Conservation (phyloP, 495 filamentous ascomycete species). For the Xylaria flabelliformis region DNA sequence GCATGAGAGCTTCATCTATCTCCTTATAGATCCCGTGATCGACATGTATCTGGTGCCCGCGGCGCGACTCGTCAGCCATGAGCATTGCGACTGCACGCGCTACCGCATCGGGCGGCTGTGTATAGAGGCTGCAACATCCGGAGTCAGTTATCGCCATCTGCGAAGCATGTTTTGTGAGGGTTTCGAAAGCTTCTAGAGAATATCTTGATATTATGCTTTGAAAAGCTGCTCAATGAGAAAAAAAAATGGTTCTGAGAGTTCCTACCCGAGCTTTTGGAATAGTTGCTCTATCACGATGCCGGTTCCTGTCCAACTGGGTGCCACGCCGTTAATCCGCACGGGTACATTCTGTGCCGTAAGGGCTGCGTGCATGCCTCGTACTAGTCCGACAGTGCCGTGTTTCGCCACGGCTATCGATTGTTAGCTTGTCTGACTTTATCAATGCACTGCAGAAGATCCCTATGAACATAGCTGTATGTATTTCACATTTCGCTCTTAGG, state of each 20-base stretch:
- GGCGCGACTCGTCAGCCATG: constrained; percentile 42
- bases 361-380: constrained; percentile 39
- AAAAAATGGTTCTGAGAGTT: too few species aligned
- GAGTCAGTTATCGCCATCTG: too few species aligned
- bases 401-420: constrained; percentile 36
- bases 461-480: not conserved
- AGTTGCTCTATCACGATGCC: constrained; percentile 41
- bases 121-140: constrained; percentile 6
- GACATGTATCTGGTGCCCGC: constrained; percentile 50
- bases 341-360: constrained; percentile 20
- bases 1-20: constrained; percentile 41
- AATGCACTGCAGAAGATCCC: not conserved
- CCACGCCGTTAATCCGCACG: constrained; percentile 50
- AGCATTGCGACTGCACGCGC: constrained; percentile 47
- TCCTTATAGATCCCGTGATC: constrained; percentile 48
- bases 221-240: too few species aligned
- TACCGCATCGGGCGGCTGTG: constrained; percentile 47
- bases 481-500: not conserved
- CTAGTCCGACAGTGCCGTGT: constrained; percentile 42
- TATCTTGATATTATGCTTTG: too few species aligned
- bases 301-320: constrained; percentile 53
- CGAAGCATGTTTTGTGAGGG: too few species aligned
- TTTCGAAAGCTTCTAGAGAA: too few species aligned
- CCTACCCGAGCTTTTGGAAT: constrained; percentile 30
- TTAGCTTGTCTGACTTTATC: not conserved